phyloP scores from a whole-genome alignment of 2,329 filamentous ascomycete genomes.

The Pseudogymnoascus sp. region DNA sequence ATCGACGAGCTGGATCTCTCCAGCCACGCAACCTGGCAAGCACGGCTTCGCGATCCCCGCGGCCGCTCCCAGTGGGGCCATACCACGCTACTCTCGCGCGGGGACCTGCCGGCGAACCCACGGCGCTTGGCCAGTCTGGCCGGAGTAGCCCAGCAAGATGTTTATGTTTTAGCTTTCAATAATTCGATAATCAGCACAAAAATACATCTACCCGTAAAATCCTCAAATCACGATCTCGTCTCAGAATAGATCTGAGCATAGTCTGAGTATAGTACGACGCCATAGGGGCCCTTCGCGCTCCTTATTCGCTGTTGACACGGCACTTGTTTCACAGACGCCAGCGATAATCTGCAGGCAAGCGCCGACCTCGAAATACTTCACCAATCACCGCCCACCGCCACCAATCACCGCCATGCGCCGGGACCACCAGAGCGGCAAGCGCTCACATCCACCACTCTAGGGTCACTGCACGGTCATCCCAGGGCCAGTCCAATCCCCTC shows the following conservation, averaged over 20 bases:
- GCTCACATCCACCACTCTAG: not conserved
- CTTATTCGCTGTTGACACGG: slow-evolving; percentile 1
- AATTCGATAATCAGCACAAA: not conserved
- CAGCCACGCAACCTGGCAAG: too few relatives aligned
- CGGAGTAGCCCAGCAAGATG: not conserved
- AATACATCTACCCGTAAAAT: not conserved
- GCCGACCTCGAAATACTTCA: not conserved
- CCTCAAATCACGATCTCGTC: not conserved
- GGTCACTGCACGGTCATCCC: not conserved
- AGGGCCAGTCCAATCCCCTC: not conserved
- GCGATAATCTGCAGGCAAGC: not conserved
- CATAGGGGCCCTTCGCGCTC: not conserved
- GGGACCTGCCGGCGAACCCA: not conserved
- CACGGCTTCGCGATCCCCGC: not conserved
- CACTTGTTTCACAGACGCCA: slow-evolving; percentile 4
- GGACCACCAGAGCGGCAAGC: not conserved
- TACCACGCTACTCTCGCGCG: not conserved
- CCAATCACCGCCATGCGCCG: not conserved
- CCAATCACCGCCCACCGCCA: not conserved
- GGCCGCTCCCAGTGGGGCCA: not conserved
- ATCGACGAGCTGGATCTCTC: too few relatives aligned
- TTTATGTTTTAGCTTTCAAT: slow-evolving; percentile 3
- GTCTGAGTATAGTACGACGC: not conserved
- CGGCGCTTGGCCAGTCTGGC: not conserved
- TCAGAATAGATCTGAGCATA: not conserved